phyloP scores from a whole-genome alignment of 306 rosid species.

The Nissolia schottii region DNA sequence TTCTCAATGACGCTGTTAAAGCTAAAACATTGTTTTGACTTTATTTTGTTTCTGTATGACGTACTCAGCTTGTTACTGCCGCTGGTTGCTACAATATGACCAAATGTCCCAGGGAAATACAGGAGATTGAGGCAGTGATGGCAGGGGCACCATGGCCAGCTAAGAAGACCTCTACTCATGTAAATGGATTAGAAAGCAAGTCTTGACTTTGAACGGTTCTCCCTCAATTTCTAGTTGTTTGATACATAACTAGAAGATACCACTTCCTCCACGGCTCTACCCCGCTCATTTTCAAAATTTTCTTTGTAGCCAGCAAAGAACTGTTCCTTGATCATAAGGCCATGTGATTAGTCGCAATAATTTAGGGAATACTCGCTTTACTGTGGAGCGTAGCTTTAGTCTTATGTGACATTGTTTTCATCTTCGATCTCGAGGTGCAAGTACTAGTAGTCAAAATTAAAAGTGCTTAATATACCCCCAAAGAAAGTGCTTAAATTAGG shows the following conservation, averaged over 20 bases:
- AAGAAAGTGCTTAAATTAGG: background rate
- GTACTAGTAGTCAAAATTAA: background rate
- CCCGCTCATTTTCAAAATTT: background rate
- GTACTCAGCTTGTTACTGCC: constrained; percentile 57
- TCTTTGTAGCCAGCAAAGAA: background rate
- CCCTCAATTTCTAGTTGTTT: background rate
- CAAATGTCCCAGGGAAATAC: constrained; percentile 60
- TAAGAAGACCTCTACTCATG: constrained; percentile 20
- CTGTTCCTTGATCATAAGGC: background rate
- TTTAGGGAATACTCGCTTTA: background rate
- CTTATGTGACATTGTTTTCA: background rate
- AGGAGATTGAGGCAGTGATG: constrained; percentile 87
- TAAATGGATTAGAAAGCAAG: constrained; percentile 28
- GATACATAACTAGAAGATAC: background rate
- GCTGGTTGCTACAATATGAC: constrained; percentile 78
- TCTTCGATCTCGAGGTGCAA: background rate
- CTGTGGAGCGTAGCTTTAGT: background rate
- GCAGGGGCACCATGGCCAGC: constrained; percentile 78
- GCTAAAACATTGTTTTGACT: background rate
- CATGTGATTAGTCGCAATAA: background rate
- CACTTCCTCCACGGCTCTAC: no score
- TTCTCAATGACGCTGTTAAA: background rate
- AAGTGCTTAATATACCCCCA: background rate
- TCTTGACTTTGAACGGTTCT: background rate
- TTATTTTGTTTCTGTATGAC: background rate